Conservation (phyloP, 441 rosid genomes). For the Erodium moschatum region DNA sequence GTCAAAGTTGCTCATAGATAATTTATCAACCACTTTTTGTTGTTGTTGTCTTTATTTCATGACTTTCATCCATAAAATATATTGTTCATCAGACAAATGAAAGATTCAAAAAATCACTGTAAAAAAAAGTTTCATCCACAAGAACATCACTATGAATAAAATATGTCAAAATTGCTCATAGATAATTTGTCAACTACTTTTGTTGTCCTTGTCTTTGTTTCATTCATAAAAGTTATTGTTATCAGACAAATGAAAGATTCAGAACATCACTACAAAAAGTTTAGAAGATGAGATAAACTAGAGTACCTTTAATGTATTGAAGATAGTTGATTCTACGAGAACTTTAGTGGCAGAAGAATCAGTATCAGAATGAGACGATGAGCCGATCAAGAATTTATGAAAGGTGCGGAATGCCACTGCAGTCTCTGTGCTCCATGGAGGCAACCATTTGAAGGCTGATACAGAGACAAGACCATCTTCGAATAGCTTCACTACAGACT, state of each 20-base stretch:
- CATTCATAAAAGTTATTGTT: not conserved
- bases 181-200: not conserved
- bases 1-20: not conserved
- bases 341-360: constrained; percentile 46
- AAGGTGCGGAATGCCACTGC: constrained; percentile 72
- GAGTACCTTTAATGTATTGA: constrained; percentile 58
- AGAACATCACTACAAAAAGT: not conserved
- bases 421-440: constrained; percentile 89
- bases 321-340: constrained; percentile 51
- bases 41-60: not conserved
- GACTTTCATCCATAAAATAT: not conserved
- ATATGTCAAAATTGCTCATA: not conserved
- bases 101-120: too few relatives aligned
- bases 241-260: constrained; percentile 12
- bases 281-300: not conserved
- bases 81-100: not conserved
- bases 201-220: not conserved
- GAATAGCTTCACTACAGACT: constrained; percentile 31
- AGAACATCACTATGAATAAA: too few relatives aligned
- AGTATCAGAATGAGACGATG: constrained; percentile 52
- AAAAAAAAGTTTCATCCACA: too few relatives aligned
- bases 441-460: constrained; percentile 83
- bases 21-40: not conserved
- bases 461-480: constrained; percentile 63
- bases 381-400: constrained; percentile 70